phyloP scores from a whole-genome alignment of 2,329 filamentous ascomycete genomes.

The Rhytidhysteron rufulum region DNA sequence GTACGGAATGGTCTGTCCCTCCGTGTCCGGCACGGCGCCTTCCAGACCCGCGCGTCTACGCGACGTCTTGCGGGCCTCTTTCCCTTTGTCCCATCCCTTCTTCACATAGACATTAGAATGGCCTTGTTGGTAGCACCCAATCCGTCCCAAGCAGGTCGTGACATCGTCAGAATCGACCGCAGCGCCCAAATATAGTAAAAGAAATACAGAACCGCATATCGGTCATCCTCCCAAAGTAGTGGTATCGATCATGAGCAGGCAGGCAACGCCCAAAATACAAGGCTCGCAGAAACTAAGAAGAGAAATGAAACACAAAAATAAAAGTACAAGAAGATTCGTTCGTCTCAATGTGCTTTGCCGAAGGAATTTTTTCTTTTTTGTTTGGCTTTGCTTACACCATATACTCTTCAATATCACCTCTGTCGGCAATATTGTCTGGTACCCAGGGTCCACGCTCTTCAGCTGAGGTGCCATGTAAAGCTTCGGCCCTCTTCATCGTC shows the following conservation, averaged over 20 bases:
- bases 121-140: not conserved
- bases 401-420: constrained; percentile 10
- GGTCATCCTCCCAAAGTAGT: constrained; percentile 4
- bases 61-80: not conserved
- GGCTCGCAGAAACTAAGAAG: not conserved
- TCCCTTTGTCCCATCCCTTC: constrained; percentile 1
- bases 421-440: constrained; percentile 58
- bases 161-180: not conserved
- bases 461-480: constrained; percentile 71
- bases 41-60: too few relatives aligned
- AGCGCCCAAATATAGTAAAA: too few relatives aligned
- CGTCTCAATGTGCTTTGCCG: not conserved
- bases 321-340: constrained; percentile 3
- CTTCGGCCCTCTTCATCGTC: constrained; percentile 83
- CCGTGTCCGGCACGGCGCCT: constrained; percentile 7
- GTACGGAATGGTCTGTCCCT: constrained; percentile 5
- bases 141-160: too few relatives aligned
- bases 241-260: constrained; percentile 5
- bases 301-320: not conserved
- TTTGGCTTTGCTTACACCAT: constrained; percentile 8
- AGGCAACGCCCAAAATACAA: constrained; percentile 3
- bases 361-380: not conserved
- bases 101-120: not conserved
- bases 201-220: not conserved
- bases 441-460: constrained; percentile 88